Evolutionary conservation across 345 rosid species (phyloP), one percentile per base, ranked within the genome.

Genomic region (Noccaea bulbosa): DNA sequence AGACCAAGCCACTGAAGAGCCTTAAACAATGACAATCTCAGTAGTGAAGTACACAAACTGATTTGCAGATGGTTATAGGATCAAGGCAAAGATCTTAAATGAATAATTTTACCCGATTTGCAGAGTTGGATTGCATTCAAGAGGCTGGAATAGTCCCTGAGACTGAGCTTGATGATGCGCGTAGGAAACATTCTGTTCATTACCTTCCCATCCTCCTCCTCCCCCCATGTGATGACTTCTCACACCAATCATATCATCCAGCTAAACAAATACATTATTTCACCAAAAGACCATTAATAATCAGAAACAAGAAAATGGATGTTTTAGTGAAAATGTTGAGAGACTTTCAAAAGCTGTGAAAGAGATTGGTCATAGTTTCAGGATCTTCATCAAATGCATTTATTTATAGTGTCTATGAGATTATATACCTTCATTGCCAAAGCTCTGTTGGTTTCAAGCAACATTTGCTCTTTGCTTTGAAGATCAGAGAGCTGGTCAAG

Each of bases 401-500:
- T 50, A 7, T 14, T 32, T 20, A 16, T n/a, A 12, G 54, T 33
- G 15, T 8, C 5, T 12, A 11, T 32, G 39, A 40, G 45, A 39
- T 30, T 35, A 10, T 27, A 30, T 76, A 76, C 97, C 96, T 89
- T 94, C 40, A 89, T 76, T 64, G 91, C 50, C 74, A 94, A 78
- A 62, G 93, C 85, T 65, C 97, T 86, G 69, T 94, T 94, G 33
- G 99, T 82, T 78, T 94, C 98, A 59, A 94, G 83, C 74, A 94
- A 56, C 82, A 87, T 53, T 15, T 91, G 93, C 75, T 91, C 99
- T 93, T 88, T 91, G 79, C 59, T 81, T 73, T 94, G 99, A 76
- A 94, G 93, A 82, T 94, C 96, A 53, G 86, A 67, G 49, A 94
- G 92, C 75, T 91, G 98, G 77, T 94, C 99, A 49, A 94, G 93